phyloP scores from a whole-genome alignment of 176 grass and related monocot genomes.

The Avena insularis region DNA sequence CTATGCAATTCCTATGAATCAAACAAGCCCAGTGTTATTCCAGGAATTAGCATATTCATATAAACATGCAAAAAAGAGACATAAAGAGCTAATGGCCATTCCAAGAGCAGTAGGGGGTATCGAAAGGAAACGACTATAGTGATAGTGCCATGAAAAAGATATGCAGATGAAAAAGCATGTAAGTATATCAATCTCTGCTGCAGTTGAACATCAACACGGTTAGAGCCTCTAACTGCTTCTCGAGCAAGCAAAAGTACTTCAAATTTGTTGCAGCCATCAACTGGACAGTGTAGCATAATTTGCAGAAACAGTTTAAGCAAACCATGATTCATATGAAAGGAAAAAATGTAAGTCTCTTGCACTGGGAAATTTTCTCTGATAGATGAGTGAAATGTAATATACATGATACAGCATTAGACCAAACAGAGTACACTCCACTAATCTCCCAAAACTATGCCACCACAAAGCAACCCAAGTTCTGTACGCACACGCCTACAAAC shows the following conservation, averaged over 20 bases:
- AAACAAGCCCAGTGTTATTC: background rate
- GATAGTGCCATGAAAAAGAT: constrained; percentile 4
- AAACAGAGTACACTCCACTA: constrained; percentile 56
- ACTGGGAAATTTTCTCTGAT: constrained; percentile 36
- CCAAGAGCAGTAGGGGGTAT: background rate
- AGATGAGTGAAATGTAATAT: constrained; percentile 54
- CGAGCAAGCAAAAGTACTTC: background rate
- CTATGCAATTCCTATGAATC: too few relatives aligned
- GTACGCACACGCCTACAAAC: constrained; percentile 48
- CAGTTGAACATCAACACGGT: background rate
- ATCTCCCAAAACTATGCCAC: constrained; percentile 59
- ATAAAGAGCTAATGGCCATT: background rate
- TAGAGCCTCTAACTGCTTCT: constrained; percentile 12
- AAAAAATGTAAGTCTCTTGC: background rate
- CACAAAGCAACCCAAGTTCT: constrained; percentile 55
- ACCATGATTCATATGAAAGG: constrained; percentile 26
- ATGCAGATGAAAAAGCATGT: constrained; percentile 4
- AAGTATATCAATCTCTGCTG: constrained; percentile 18
- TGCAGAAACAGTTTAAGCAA: constrained; percentile 26
- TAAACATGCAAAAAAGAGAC: background rate
- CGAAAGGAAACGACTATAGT: background rate
- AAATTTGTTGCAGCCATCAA: background rate
- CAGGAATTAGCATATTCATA: background rate
- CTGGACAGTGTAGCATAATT: background rate
- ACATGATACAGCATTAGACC: constrained; percentile 51